A percentile compares a stretch with the other conserved stretches of the same genome.
Conservation (phyloP, 2,329 filamentous ascomycete species). For the Ascochyta pisi region DNA sequence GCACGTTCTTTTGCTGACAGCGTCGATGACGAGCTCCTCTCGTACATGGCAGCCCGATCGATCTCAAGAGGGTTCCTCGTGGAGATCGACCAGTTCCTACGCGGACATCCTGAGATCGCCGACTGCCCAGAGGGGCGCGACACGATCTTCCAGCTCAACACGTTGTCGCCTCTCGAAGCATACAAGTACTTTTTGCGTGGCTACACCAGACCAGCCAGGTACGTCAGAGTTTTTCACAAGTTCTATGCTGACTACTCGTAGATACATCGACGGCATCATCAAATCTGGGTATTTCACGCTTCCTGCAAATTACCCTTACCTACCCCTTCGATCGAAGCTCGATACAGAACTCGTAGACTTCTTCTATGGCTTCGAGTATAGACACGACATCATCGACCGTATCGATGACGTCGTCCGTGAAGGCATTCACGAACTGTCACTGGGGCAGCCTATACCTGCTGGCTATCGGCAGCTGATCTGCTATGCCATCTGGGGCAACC, state of each 20-base stretch:
- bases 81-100: slow-evolving; percentile 36
- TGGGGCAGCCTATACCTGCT: slow-evolving; percentile 15
- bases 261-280: slow-evolving; percentile 28
- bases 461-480: slow-evolving; percentile 29
- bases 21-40: slow-evolving; percentile 23
- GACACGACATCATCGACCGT: slow-evolving; percentile 31
- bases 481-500: slow-evolving; percentile 38
- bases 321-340: slow-evolving; percentile 12
- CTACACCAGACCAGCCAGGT: slow-evolving; percentile 38
- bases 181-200: slow-evolving; percentile 37
- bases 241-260: slow-evolving; percentile 4
- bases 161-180: slow-evolving; percentile 25
- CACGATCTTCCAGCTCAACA: slow-evolving; percentile 23
- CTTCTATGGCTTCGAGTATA: slow-evolving; percentile 33
- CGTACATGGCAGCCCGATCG: slow-evolving; percentile 24
- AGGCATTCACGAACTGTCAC: slow-evolving; percentile 17
- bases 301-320: slow-evolving; percentile 16
- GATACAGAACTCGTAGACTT: slow-evolving; percentile 35
- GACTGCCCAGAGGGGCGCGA: slow-evolving; percentile 17
- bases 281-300: slow-evolving; percentile 21
- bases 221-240: background rate
- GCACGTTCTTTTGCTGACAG: slow-evolving; percentile 22
- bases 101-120: slow-evolving; percentile 29
- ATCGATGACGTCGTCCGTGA: slow-evolving; percentile 30
- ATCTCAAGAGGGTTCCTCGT: slow-evolving; percentile 30